Conservation (phyloP, 192 early-diverging fungal species). For the Gryganskiella cystojenkinii region DNA sequence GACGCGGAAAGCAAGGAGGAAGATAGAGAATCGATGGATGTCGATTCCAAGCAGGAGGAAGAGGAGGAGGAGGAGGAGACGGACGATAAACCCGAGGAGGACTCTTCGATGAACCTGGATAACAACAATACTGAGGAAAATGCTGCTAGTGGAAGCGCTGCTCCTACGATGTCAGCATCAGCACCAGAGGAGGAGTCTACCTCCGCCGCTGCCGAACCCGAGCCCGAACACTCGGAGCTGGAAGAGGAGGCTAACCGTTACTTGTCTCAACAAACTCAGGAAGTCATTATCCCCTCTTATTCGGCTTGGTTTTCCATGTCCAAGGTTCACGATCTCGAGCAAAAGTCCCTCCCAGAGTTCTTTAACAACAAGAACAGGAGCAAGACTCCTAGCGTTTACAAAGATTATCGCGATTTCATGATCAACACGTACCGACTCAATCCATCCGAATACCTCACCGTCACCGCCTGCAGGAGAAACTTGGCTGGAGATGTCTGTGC, state of each 20-base stretch:
- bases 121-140: too few relatives aligned
- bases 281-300: slow-evolving; percentile 87
- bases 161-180: neutral
- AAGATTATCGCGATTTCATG: slow-evolving; percentile 99
- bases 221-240: slow-evolving; percentile 36
- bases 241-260: slow-evolving; percentile 77
- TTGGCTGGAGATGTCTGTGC: slow-evolving; percentile 99
- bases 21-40: slow-evolving; percentile 42
- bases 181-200: slow-evolving; percentile 19
- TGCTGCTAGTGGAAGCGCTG: too few relatives aligned
- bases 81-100: neutral
- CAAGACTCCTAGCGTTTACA: slow-evolving; percentile 93
- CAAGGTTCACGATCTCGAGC: slow-evolving; percentile 88
- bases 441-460: slow-evolving; percentile 95
- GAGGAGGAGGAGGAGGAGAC: neutral
- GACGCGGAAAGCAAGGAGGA: too few relatives aligned
- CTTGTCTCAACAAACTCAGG: slow-evolving; percentile 75
- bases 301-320: slow-evolving; percentile 92
- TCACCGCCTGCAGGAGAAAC: slow-evolving; percentile 97
- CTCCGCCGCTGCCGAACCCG: slow-evolving; percentile 11
- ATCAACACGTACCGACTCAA: slow-evolving; percentile 97
- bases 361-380: slow-evolving; percentile 93
- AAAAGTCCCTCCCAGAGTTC: slow-evolving; percentile 93
- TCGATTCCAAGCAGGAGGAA: slow-evolving; percentile 27
- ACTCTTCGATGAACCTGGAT: too few relatives aligned